A percentile compares a stretch with the other conserved stretches of the same genome.
Conservation (phyloP, 2,329 filamentous ascomycete species). For the Alternaria incomplexa region DNA sequence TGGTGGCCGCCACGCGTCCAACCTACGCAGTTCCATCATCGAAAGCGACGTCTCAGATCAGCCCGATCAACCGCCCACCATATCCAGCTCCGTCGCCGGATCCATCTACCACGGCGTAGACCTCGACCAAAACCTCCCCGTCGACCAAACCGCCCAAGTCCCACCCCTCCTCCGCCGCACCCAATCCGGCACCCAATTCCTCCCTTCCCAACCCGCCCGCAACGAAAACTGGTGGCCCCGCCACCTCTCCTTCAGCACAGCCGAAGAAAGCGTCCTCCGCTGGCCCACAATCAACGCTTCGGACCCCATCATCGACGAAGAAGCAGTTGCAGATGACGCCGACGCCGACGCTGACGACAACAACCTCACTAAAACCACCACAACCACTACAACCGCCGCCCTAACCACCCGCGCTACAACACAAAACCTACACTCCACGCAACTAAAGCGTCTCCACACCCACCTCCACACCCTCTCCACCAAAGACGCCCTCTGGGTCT, state of each 20-base stretch:
- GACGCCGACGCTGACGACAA: not conserved
- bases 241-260: conserved; percentile 75
- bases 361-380: not conserved
- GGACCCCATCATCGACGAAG: conserved; percentile 12
- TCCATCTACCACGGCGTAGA: conserved; percentile 67
- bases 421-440: conserved; percentile 55
- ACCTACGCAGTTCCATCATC: conserved; percentile 12
- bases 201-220: conserved; percentile 33
- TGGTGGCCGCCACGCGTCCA: conserved; percentile 25
- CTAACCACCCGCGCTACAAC: conserved; percentile 42
- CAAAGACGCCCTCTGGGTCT: conserved; percentile 67
- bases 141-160: conserved; percentile 57
- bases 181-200: conserved; percentile 58
- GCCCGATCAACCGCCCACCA: conserved; percentile 48
- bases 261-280: conserved; percentile 73
- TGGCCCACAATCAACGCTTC: conserved; percentile 56
- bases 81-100: conserved; percentile 62
- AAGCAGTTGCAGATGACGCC: conserved; percentile 14
- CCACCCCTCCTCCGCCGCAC: conserved; percentile 66
- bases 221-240: conserved; percentile 72
- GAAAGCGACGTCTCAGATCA: conserved; percentile 34
- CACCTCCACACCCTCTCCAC: conserved; percentile 63
- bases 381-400: conserved; percentile 32
- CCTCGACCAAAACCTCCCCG: conserved; percentile 49
- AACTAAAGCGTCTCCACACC: conserved; percentile 68